A percentile compares a stretch with the other conserved stretches of the same genome.
These are phyloP conservation scores for Ambrosia artemisiifolia DNA, from an alignment of 129 eudicot genomes.

Conservation along the genomic window DNA sequence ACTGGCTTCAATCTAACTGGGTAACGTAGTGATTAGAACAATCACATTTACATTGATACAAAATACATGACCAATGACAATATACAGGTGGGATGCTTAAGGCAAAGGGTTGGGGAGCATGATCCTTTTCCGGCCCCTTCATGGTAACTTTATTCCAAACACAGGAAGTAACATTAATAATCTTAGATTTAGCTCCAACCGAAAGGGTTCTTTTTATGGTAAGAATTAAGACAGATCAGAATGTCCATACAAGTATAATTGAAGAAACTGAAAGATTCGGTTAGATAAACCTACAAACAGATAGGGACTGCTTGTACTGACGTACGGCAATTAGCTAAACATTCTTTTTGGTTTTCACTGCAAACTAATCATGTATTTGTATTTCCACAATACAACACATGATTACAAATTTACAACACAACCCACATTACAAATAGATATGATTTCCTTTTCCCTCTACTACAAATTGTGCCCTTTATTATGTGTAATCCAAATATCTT, in stretches of 20 bases:
- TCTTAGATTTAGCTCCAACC: neutral
- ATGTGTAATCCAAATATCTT: neutral
- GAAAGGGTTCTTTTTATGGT: neutral
- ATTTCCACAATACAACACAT: neutral
- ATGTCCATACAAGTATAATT: neutral
- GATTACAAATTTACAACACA: neutral
- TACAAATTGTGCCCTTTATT: neutral
- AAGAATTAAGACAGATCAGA: neutral
- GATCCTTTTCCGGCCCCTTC: too few relatives aligned
- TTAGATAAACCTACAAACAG: neutral
- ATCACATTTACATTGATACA: constrained; percentile 4
- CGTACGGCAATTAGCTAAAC: neutral
- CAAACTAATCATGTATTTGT: constrained; percentile 1
- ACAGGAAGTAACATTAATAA: neutral
- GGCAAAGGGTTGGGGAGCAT: too few relatives aligned
- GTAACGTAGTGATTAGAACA: neutral
- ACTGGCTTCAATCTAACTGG: constrained; percentile 2
- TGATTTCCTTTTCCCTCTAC: constrained; percentile 2
- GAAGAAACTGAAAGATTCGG: neutral
- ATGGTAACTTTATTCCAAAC: too few relatives aligned
- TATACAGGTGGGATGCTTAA: neutral
- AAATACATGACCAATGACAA: neutral
- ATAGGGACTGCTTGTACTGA: neutral
- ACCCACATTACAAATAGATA: constrained; percentile 3
- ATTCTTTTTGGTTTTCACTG: neutral